Base-by-base conservation (phyloP, 169 alveolate species). In the Cryptosporidium felis region DNA sequence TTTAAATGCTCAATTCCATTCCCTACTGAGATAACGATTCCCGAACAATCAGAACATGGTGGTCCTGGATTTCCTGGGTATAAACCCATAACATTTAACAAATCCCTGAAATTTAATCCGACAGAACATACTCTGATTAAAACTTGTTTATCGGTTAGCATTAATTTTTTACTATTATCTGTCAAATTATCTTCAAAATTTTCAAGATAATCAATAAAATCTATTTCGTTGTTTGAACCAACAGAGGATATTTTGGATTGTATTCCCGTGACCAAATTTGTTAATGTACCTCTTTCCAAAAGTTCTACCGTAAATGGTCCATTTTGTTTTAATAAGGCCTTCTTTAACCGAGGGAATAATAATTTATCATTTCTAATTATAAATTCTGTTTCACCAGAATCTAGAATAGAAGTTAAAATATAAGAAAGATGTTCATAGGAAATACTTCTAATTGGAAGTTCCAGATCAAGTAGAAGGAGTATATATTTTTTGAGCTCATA, bases 81-180 rank as follows among this genome's bases (percentile, higher is more conserved):
- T 8, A 62, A 62, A 21, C 44, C 90, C 89, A 82, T 79, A 80
- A 82, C 89, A 60, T 82, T 89, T 45, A 90, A 42, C 26, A 90
- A 89, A 21, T 90, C 92, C 0, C 92, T 53, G 82, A 90, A 90
- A 49, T 90, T 90, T 82, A 90, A 51, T 47, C 92, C 92, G 14
- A 90, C 82, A 26, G 92, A 81, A 21, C 91, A 88, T 53, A 90
- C 34, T 23, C 92, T 53, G 34, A 90, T n/a, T 56, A 82, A 89
- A 41, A 90, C 91, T 18, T 74, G 74, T 21, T 74, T 74, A 18
- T 56, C 85, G 18, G 18, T 47, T 18, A 74, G 16, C 32, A 36
- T 40, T 14, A 18, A 21, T 9, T 74, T 47, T 21, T 26, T 36
- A 26, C n/a, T 53, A 3, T 40, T 34, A 3, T 14, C 0, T 1